A percentile compares a stretch with the other conserved stretches of the same genome.
These are phyloP conservation scores for Tieghemostelium lacteum DNA, from an alignment of 78 protist species.

Conservation along the genomic window DNA sequence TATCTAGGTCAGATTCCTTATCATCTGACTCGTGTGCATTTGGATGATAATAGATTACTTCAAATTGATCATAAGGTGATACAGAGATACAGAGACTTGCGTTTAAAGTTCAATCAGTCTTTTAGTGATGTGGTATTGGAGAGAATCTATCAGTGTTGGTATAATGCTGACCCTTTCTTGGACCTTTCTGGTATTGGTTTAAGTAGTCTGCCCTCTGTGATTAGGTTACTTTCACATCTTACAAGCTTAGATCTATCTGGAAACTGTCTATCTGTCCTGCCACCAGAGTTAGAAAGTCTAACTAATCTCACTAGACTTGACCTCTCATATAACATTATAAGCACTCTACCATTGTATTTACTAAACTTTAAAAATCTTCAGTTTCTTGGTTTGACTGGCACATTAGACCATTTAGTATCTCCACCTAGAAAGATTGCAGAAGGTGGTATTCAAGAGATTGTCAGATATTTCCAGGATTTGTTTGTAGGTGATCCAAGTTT, in stretches of 20 bases:
- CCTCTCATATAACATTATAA: constrained; percentile 32
- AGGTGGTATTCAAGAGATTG: constrained; percentile 36
- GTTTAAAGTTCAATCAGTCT: constrained; percentile 16
- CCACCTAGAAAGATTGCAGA: constrained; percentile 71
- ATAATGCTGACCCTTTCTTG: constrained; percentile 18
- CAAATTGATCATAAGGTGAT: constrained; percentile 36
- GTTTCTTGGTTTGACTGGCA: constrained; percentile 23
- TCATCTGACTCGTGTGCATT: constrained; percentile 5
- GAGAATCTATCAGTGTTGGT: constrained; percentile 52
- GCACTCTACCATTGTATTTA: constrained; percentile 36
- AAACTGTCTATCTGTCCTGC: constrained; percentile 26
- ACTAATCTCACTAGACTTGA: constrained; percentile 41
- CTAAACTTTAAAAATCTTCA: not conserved
- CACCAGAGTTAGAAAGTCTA: constrained; percentile 41
- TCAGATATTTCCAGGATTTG: constrained; percentile 50
- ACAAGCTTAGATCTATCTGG: constrained; percentile 63
- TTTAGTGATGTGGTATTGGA: constrained; percentile 54
- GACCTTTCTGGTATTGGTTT: constrained; percentile 67
- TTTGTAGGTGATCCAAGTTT: constrained; percentile 60
- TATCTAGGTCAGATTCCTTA: constrained; percentile 50
- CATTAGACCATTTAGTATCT: constrained; percentile 6
- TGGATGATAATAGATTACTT: constrained; percentile 47
- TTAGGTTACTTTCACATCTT: constrained; percentile 41
- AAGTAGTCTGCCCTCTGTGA: not conserved
- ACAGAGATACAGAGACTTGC: constrained; percentile 11